Base-by-base conservation (phyloP, 768 basidiomycete genomes). In the Termitomyces sp. region DNA sequence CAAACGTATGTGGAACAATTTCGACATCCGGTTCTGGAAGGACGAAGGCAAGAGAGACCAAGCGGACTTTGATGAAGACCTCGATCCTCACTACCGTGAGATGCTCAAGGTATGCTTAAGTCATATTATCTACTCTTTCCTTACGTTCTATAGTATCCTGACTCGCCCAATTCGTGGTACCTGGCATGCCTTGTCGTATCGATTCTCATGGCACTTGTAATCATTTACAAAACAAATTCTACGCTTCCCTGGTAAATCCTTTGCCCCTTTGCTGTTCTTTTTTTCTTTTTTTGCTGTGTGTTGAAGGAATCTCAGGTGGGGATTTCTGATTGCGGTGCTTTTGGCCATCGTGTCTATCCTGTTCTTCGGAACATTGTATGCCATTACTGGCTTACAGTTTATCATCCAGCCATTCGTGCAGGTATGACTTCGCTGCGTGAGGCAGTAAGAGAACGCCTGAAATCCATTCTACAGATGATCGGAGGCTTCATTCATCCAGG, bases 111-210 rank as follows among this genome's bases (percentile, higher is more conserved):
- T 76, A 35, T 57, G 67, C 6, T 48, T 44, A 38, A 13, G 39
- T n/a, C 28, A 28, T 32, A 7, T 40, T 32, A 0, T n/a, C 13
- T 32, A 7, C 12, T 28, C 20, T 48, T 35, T 18, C 1, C 49
- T 57, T 20, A 63, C 15, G 54, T 24, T 52, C 44, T 51, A 63
- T 60, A 77, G 76, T 87, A 87, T 69, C 73, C 82, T 13, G 84
- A 86, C 67, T 80, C 78, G 4, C 85, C 84, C 0, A 82, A 79
- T 72, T 83, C 79, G 66, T 86, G 85, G 84, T 84, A 84, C 63
- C 60, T 76, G 1, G 69, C 73, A 22, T 74, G 80, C 16, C 70
- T 85, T 4, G 55, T 73, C 11, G 64, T 79, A 13, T 74, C 83
- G 1, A 75, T 84, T 65, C 72, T 80, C 40, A 73, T 78, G 38